Base-by-base conservation (phyloP, 2,329 filamentous ascomycete species). In the Fusarium lyarnte region DNA sequence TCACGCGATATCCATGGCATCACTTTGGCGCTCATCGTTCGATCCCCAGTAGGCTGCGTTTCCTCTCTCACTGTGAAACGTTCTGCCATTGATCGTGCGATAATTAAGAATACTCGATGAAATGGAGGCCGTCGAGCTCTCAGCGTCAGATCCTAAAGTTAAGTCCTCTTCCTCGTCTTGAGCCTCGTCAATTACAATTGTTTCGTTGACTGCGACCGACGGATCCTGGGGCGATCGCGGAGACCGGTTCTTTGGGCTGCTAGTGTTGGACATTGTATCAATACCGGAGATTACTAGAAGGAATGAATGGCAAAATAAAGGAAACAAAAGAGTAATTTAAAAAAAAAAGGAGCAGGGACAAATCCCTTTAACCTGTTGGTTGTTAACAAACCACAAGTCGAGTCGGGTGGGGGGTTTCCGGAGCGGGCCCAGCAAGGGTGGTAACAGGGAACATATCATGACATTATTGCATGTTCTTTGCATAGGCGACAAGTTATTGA, bases 241-340 rank as follows among this genome's bases (percentile, higher is more conserved):
- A 9, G 45, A 47, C 21, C 45, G 27, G 27, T 10, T 47, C 14
- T 47, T 47, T 0, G 45, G 45, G 14, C 45, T 47, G 7, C 45
- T 47, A 3, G 14, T 31, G 14, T 31, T 23, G 10, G 45, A 31
- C 45, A 47, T 47, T 9, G 5, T n/a, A 2, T 31, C 19, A 6
- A n/a, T 12, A 4, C 2, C 11, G 10, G 4, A n/a, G 2, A 8
- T 4, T n/a, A 0, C 4, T 3, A n/a, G 0, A n/a, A 8, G 7
- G 2, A n/a, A 12, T 12, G 7, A 7, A 29, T 29, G 27, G 27
- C 6, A 29, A 29, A 29, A 29, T 29, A 29, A 29, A 29, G 27
- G 17, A 25, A 25, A 9, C 7, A 19, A 1, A 0, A 29, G 29
- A n/a, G 21, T 2, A 8, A 29, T 16, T 27, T 2, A 2, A 17